A percentile compares a stretch with the other conserved stretches of the same genome.
Evolutionary conservation across 139 green algal genomes (phyloP).

Genomic region (Chlamydomonas sphaeroides): DNA sequence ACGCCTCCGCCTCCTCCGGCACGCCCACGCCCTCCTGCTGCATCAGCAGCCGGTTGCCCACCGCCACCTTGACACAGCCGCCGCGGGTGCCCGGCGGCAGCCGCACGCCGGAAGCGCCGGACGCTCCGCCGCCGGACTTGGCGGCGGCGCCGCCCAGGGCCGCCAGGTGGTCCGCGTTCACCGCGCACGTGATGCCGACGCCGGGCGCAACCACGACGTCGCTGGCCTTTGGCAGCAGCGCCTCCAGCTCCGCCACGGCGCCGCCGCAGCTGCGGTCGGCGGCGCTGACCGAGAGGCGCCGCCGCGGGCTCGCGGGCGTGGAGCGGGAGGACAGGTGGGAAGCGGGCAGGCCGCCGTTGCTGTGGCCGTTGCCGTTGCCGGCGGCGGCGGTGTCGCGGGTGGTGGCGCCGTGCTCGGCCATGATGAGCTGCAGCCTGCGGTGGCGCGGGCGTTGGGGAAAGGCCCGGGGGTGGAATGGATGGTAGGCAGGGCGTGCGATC

Average conservation of each 20-base stretch:
- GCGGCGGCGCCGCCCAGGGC: neutral
- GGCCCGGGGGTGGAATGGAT: neutral
- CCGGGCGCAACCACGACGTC: constrained; percentile 28
- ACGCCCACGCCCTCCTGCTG: constrained; percentile 62
- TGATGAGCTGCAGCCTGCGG: constrained; percentile 10
- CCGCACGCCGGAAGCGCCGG: neutral
- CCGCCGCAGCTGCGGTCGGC: neutral
- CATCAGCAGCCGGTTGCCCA: constrained; percentile 86
- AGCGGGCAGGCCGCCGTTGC: neutral
- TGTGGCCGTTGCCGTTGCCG: too few species aligned
- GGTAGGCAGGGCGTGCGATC: neutral
- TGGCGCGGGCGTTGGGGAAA: too few species aligned
- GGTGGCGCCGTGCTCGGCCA: constrained; percentile 15
- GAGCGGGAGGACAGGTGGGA: neutral
- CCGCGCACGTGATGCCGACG: constrained; percentile 21
- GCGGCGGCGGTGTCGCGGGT: neutral
- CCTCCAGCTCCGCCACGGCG: neutral
- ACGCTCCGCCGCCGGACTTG: neutral
- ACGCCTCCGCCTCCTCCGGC: constrained; percentile 56
- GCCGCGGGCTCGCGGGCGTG: neutral
- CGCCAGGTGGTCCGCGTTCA: neutral
- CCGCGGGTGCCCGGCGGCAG: neutral
- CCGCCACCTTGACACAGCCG: constrained; percentile 53
- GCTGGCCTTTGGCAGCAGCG: constrained; percentile 20
- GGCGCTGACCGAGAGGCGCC: neutral